Conservation (phyloP, 179 eudicot species). For the Corrigiola litoralis region DNA sequence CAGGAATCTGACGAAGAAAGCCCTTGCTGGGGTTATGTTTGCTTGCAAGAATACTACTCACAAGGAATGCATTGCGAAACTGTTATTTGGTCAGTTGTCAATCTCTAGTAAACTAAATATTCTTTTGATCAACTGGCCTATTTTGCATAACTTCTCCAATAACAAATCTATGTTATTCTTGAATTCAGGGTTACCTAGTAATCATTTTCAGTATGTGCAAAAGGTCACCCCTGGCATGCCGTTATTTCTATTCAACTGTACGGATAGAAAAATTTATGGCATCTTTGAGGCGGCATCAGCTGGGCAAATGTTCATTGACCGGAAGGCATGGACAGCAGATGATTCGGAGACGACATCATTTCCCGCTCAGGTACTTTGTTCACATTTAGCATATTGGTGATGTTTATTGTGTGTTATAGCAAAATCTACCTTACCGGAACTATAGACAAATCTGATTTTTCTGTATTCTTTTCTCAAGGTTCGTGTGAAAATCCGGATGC, state of each 20-base stretch:
- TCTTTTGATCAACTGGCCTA: neutral
- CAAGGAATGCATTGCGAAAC: slow-evolving; percentile 54
- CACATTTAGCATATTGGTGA: neutral
- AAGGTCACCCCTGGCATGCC: slow-evolving; percentile 71
- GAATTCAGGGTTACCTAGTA: slow-evolving; percentile 66
- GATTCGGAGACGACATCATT: slow-evolving; percentile 46
- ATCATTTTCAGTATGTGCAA: slow-evolving; percentile 56
- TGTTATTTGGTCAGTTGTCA: slow-evolving; percentile 64
- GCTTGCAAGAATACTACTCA: slow-evolving; percentile 56
- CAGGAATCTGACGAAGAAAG: slow-evolving; percentile 44
- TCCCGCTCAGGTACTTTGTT: slow-evolving; percentile 89
- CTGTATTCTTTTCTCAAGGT: slow-evolving; percentile 25
- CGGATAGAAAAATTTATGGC: slow-evolving; percentile 63
- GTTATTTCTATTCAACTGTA: slow-evolving; percentile 66
- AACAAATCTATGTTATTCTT: neutral
- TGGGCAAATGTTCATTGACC: slow-evolving; percentile 55
- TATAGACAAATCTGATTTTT: neutral
- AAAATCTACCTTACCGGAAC: no score
- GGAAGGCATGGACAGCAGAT: slow-evolving; percentile 62
- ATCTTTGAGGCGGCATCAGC: slow-evolving; percentile 67
- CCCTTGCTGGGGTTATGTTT: slow-evolving; percentile 73
- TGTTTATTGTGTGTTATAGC: neutral
- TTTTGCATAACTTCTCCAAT: neutral
- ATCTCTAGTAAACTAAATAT: neutral
- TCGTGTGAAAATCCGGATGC: slow-evolving; percentile 39